Conservation (phyloP, 1,139 yeast species). For the Pichia sp. region DNA sequence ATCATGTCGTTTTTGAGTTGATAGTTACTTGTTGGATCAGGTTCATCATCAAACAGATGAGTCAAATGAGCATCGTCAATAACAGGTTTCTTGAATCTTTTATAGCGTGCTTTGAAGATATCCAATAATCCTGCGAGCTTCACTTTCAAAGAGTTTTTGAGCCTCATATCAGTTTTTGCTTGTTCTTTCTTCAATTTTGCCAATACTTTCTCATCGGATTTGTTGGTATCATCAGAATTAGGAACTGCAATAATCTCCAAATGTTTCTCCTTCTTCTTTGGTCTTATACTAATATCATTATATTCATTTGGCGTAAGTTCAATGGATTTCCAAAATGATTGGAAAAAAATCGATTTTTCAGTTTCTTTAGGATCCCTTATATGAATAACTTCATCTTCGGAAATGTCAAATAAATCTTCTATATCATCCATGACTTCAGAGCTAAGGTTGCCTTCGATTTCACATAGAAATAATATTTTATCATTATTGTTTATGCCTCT, state of each 20-base stretch:
- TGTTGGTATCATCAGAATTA: slow-evolving; percentile 1
- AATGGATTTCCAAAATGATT: slow-evolving; percentile 51
- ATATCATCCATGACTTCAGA: slow-evolving; percentile 22
- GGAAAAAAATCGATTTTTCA: slow-evolving; percentile 54
- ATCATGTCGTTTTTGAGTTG: slow-evolving; percentile 61
- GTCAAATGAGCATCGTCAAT: slow-evolving; percentile 70
- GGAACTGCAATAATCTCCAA: slow-evolving; percentile 37
- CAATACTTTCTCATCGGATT: slow-evolving; percentile 28
- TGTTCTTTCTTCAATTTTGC: slow-evolving; percentile 40
- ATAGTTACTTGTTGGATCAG: slow-evolving; percentile 37
- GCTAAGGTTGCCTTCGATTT: slow-evolving; percentile 46
- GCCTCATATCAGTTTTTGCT: slow-evolving; percentile 58
- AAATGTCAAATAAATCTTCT: slow-evolving; percentile 24
- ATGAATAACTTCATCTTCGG: slow-evolving; percentile 37
- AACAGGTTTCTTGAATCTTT: slow-evolving; percentile 84
- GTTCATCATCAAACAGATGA: slow-evolving; percentile 69
- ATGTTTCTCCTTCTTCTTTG: slow-evolving; percentile 43
- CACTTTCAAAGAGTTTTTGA: slow-evolving; percentile 79
- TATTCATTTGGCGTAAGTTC: slow-evolving; percentile 63
- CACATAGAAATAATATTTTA: slow-evolving; percentile 69
- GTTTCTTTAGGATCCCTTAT: slow-evolving; percentile 42
- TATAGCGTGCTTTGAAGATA: slow-evolving; percentile 76
- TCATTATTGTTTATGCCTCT: slow-evolving; percentile 70
- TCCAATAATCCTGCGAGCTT: slow-evolving; percentile 88
- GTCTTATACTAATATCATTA: slow-evolving; percentile 49